These are phyloP conservation scores for Dipteronia sinensis DNA, from an alignment of 345 rosid species.

Conservation along the genomic window DNA sequence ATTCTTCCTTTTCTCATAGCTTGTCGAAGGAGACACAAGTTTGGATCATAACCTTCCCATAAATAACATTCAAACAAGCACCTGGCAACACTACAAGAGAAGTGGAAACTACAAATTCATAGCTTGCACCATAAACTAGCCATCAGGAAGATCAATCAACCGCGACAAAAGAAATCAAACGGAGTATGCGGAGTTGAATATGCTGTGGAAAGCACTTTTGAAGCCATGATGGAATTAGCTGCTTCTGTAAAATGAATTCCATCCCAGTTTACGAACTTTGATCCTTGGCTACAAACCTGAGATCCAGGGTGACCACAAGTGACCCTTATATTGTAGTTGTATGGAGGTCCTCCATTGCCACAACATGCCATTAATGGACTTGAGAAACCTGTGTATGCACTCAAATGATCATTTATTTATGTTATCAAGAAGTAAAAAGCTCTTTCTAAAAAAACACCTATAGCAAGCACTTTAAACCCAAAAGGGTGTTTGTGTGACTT, in stretches of 20 bases:
- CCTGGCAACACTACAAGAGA: background rate
- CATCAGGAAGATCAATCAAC: slow-evolving; percentile 9
- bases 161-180: slow-evolving; percentile 58
- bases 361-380: slow-evolving; percentile 85
- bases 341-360: slow-evolving; percentile 87
- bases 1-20: too few relatives aligned
- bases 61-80: background rate
- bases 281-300: slow-evolving; percentile 49
- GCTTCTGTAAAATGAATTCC: slow-evolving; percentile 83
- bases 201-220: slow-evolving; percentile 55
- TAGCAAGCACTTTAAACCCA: background rate
- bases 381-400: slow-evolving; percentile 49
- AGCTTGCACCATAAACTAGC: slow-evolving; percentile 5
- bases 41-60: background rate
- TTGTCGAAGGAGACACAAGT: background rate
- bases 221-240: slow-evolving; percentile 62
- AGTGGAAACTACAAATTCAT: background rate
- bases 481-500: too few relatives aligned
- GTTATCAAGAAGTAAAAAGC: background rate
- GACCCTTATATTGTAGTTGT: slow-evolving; percentile 60
- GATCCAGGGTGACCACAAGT: slow-evolving; percentile 66
- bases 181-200: slow-evolving; percentile 56
- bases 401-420: background rate
- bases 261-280: slow-evolving; percentile 66
- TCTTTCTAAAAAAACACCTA: background rate